A percentile compares a stretch with the other conserved stretches of the same genome.
phyloP scores from a whole-genome alignment of 2,329 filamentous ascomycete species.

The Diaporthe citri region DNA sequence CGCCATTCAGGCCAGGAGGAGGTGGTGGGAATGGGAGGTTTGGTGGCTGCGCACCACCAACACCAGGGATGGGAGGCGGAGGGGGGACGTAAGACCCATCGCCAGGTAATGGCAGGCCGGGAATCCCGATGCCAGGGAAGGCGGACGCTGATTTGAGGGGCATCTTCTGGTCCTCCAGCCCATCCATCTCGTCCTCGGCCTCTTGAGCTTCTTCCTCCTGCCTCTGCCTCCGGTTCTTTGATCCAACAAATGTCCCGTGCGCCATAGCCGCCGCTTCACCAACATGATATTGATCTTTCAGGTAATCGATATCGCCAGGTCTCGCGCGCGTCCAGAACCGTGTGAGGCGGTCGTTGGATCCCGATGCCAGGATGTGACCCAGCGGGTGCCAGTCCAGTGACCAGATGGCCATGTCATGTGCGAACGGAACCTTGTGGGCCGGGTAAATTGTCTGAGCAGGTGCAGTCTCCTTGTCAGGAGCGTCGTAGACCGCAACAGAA shows the following conservation, averaged over 20 bases:
- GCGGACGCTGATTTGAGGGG: constrained; percentile 68
- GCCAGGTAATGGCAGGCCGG: constrained; percentile 66
- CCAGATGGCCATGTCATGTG: constrained; percentile 97
- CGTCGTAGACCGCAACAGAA: constrained; percentile 86
- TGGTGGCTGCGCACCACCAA: constrained; percentile 57
- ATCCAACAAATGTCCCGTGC: constrained; percentile 92
- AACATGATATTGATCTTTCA: constrained; percentile 95
- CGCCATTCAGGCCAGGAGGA: constrained; percentile 55
- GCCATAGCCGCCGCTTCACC: constrained; percentile 94
- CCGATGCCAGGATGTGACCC: constrained; percentile 93
- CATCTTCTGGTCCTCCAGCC: constrained; percentile 91
- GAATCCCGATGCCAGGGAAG: constrained; percentile 65
- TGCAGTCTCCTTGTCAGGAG: constrained; percentile 81
- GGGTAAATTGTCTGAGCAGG: constrained; percentile 93
- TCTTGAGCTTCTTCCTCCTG: constrained; percentile 96
- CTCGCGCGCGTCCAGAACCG: constrained; percentile 95
- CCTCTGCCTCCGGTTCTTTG: constrained; percentile 80
- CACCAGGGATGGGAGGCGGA: constrained; percentile 63
- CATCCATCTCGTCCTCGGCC: constrained; percentile 91
- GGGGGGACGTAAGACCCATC: constrained; percentile 48
- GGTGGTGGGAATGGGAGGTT: constrained; percentile 69
- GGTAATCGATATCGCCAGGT: constrained; percentile 86
- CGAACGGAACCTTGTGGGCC: constrained; percentile 86
- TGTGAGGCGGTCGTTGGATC: constrained; percentile 96
- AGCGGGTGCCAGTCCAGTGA: constrained; percentile 98